phyloP scores from a whole-genome alignment of 2,329 filamentous ascomycete species.

The Fusarium miscanthi region DNA sequence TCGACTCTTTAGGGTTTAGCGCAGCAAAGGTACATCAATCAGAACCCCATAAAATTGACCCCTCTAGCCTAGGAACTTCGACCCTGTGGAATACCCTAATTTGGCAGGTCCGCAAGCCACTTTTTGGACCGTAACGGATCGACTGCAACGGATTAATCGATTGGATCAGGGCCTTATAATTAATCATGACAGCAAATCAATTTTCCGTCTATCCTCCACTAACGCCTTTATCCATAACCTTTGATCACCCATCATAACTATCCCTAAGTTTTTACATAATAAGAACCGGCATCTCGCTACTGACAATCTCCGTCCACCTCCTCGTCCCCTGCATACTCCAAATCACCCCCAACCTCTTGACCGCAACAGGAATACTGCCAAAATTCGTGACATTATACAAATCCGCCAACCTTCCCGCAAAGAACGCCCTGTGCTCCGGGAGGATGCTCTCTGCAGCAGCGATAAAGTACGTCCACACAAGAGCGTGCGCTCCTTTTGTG shows the following conservation, averaged over 20 bases:
- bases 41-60: too few species aligned
- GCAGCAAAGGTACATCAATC: too few species aligned
- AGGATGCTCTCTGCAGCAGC: conserved; percentile 53
- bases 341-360: conserved; percentile 49
- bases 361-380: conserved; percentile 52
- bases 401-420: conserved; percentile 44
- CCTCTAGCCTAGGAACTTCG: too few species aligned
- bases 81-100: too few species aligned
- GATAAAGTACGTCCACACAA: conserved; percentile 56
- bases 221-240: not conserved
- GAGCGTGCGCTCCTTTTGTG: conserved; percentile 50
- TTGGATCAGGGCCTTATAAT: too few species aligned
- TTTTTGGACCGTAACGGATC: too few species aligned
- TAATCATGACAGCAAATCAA: not conserved
- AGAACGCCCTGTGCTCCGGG: conserved; percentile 51
- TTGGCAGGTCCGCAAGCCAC: too few species aligned
- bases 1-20: too few species aligned
- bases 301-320: conserved; percentile 47
- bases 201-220: not conserved
- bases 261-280: conserved; percentile 38
- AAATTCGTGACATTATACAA: conserved; percentile 51
- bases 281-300: conserved; percentile 44
- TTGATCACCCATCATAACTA: not conserved
- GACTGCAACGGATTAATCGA: too few species aligned
- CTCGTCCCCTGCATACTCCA: conserved; percentile 46